Conservation (phyloP, 1,139 yeast genomes). For the Protomyces arabidopsidicola region DNA sequence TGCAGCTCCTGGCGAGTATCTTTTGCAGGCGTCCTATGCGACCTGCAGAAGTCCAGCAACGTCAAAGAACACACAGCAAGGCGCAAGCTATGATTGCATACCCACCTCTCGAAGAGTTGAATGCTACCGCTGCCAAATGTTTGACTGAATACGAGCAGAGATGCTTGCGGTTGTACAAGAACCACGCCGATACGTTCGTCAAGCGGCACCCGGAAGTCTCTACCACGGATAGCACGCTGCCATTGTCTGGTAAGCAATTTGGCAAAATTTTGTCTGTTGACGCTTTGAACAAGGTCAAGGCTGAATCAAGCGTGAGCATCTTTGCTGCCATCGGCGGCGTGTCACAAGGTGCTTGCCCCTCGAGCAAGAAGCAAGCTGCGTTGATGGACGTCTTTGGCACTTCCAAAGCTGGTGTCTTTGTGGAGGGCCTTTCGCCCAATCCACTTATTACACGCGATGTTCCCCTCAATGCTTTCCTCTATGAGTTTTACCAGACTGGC, state of each 20-base stretch:
- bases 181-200: slow-evolving; percentile 16
- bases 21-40: slow-evolving; percentile 27
- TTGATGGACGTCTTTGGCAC: slow-evolving; percentile 12
- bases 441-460: slow-evolving; percentile 4
- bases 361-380: neutral
- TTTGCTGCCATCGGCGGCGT: slow-evolving; percentile 12
- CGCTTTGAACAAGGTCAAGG: neutral
- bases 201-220: slow-evolving; percentile 10
- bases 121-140: slow-evolving; percentile 14
- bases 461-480: slow-evolving; percentile 26
- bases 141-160: slow-evolving; percentile 24
- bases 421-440: slow-evolving; percentile 22
- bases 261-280: neutral
- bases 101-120: slow-evolving; percentile 8
- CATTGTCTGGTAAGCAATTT: slow-evolving; percentile 5
- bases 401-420: slow-evolving; percentile 21
- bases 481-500: slow-evolving; percentile 27
- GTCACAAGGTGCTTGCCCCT: neutral
- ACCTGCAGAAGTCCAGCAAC: slow-evolving; percentile 13
- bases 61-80: neutral
- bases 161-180: slow-evolving; percentile 21
- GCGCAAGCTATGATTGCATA: slow-evolving; percentile 13
- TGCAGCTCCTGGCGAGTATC: slow-evolving; percentile 16
- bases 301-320: neutral
- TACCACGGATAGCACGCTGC: slow-evolving; percentile 12